phyloP scores from a whole-genome alignment of 495 filamentous ascomycete species.

The Neurospora intermedia region DNA sequence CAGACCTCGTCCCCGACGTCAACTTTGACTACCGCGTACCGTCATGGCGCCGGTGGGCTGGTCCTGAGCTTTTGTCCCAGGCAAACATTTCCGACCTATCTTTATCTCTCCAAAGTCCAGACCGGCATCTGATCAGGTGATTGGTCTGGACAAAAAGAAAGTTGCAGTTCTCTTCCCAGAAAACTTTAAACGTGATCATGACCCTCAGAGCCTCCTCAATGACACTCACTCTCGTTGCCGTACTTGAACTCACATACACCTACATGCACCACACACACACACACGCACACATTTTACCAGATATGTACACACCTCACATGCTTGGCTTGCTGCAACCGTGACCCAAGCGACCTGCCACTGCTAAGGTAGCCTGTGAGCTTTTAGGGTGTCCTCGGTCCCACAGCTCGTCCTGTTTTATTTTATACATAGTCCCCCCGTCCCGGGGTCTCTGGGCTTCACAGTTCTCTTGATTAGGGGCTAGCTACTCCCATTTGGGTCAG shows the following conservation, averaged over 20 bases:
- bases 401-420: not conserved
- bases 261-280: not conserved
- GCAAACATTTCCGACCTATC: not conserved
- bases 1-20: not conserved
- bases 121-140: not conserved
- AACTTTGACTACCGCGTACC: not conserved
- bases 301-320: not conserved
- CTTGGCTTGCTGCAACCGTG: not conserved
- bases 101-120: not conserved
- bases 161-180: not conserved
- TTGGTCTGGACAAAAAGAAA: not conserved
- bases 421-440: not conserved
- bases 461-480: not conserved
- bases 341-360: not conserved
- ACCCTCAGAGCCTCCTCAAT: not conserved
- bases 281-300: not conserved
- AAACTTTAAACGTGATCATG: not conserved
- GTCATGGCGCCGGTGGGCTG: not conserved
- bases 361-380: not conserved
- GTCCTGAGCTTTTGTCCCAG: not conserved
- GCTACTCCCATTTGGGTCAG: not conserved
- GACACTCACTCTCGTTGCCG: not conserved
- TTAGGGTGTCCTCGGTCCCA: not conserved
- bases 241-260: not conserved
- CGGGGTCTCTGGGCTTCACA: not conserved